phyloP scores from a whole-genome alignment of 108 stramenopile species.

The Nannochloropsis gaditana region DNA sequence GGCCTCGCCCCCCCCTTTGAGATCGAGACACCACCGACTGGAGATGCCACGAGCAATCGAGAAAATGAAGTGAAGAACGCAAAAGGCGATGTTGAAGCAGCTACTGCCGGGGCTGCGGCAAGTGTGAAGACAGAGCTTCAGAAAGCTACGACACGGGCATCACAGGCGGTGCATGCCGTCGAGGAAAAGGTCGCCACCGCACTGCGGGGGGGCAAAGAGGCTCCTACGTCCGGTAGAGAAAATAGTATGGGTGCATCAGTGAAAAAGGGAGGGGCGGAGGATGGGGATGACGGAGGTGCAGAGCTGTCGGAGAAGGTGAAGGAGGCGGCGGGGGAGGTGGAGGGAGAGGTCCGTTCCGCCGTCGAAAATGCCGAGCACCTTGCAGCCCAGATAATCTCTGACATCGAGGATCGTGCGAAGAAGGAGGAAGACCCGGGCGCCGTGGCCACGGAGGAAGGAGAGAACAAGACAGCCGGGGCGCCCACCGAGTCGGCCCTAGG shows the following conservation, averaged over 20 bases:
- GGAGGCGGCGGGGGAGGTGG: not conserved
- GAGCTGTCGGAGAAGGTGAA: not conserved
- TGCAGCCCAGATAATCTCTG: not conserved
- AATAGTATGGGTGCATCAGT: not conserved
- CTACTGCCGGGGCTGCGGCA: not conserved
- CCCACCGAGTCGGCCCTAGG: not conserved
- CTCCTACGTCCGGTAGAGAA: too few species aligned
- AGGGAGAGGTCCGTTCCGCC: not conserved
- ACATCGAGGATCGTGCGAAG: not conserved
- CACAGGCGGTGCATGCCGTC: not conserved
- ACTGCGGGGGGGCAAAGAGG: not conserved
- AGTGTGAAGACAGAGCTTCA: conserved; percentile 2
- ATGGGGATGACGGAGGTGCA: not conserved
- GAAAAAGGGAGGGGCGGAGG: conserved; percentile 11
- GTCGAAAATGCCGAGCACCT: not conserved
- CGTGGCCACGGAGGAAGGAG: not conserved
- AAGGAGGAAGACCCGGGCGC: not conserved
- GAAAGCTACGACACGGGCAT: not conserved
- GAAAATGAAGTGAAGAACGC: not conserved
- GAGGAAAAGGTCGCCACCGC: not conserved
- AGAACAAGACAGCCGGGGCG: not conserved
- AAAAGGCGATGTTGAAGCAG: not conserved
- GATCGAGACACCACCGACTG: not conserved
- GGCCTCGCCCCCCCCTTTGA: not conserved
- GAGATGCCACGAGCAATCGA: not conserved